Evolutionary conservation across 2,329 filamentous ascomycete species (phyloP), one percentile per base, ranked within the genome.

Genomic region (Alternaria novae-zelandiae): DNA sequence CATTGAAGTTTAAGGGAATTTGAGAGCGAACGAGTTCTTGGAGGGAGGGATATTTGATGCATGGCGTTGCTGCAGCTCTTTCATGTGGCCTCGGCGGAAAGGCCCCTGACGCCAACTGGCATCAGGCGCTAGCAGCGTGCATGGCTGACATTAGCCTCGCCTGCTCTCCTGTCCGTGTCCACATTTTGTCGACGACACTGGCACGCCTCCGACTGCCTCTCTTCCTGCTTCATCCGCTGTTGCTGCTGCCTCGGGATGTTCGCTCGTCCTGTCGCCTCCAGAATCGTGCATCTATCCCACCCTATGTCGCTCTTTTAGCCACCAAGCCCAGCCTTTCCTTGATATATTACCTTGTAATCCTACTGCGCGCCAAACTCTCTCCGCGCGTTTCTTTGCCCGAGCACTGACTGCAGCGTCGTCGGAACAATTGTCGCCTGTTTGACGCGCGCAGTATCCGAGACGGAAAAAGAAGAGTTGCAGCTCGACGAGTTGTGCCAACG

Each of bases 271-370:
- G 75, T 57, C 55, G 61, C 71, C 72, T 69, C 65, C 68, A 69
- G 63, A 68, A 63, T 74, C 71, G 71, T 72, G 66, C 72, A 41
- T 41, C 36, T 68, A 28, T 69, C 66, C 67, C 65, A 72, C 72
- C 68, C 70, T 63, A 80, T 80, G 78, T 79, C 78, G 70, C 76
- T 80, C 78, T 69, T 78, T 78, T 79, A 78, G 74, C 69, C 70
- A 57, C 67, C 53, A 61, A 65, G 54, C 63, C 3, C 60, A 41
- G 69, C 63, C 71, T 79, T 78, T 78, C 76, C 72, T 79, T 78
- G 66, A 70, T 75, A 69, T 78, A 70, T 61, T 74, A 23, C 49
- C 49, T 41, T 72, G 66, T 78, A 72, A 72, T 75, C 69, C 64
- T 59, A 61, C 65, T 66, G 69, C 74, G 64, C 68, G 64, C 65